These are phyloP conservation scores for Zopfochytrium polystomum DNA, from an alignment of 371 early-diverging fungal species.

Conservation along the genomic window DNA sequence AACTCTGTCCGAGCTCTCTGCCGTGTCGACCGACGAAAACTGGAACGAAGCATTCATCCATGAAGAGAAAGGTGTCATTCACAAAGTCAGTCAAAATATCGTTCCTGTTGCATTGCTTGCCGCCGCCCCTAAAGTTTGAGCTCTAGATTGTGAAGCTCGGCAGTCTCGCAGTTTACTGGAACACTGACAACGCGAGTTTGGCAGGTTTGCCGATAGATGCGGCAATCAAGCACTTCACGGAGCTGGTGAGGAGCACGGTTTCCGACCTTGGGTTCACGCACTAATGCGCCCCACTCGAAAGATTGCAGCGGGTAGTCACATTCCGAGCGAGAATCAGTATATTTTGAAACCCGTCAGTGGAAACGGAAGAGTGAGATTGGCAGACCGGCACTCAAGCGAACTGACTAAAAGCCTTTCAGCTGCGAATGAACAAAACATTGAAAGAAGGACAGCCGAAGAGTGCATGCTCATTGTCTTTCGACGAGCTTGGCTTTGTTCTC, in stretches of 20 bases:
- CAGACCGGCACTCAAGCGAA: not conserved
- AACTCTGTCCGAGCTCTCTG: constrained; percentile 85
- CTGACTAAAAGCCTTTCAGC: constrained; percentile 20
- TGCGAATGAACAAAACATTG: constrained; percentile 32
- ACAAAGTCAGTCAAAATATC: constrained; percentile 54
- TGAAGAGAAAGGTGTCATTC: constrained; percentile 72
- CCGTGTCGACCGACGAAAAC: constrained; percentile 85
- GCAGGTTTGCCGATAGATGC: constrained; percentile 51
- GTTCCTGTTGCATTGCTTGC: not conserved
- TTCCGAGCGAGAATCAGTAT: constrained; percentile 62
- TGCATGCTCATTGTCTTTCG: constrained; percentile 57
- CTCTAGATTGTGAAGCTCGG: constrained; percentile 68
- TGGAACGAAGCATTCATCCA: constrained; percentile 83
- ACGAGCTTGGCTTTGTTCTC: constrained; percentile 86
- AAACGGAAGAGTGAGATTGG: constrained; percentile 64
- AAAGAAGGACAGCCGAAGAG: constrained; percentile 23
- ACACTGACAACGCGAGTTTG: constrained; percentile 72
- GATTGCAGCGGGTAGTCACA: constrained; percentile 32
- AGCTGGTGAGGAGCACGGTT: constrained; percentile 41
- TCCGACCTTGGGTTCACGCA: not conserved
- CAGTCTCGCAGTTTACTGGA: constrained; percentile 86
- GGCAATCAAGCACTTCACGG: constrained; percentile 53
- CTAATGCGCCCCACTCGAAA: not conserved
- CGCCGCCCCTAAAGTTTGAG: not conserved
- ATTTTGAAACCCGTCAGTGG: constrained; percentile 94